phyloP scores from a whole-genome alignment of 768 basidiomycete genomes.

The Amanita muscaria region DNA sequence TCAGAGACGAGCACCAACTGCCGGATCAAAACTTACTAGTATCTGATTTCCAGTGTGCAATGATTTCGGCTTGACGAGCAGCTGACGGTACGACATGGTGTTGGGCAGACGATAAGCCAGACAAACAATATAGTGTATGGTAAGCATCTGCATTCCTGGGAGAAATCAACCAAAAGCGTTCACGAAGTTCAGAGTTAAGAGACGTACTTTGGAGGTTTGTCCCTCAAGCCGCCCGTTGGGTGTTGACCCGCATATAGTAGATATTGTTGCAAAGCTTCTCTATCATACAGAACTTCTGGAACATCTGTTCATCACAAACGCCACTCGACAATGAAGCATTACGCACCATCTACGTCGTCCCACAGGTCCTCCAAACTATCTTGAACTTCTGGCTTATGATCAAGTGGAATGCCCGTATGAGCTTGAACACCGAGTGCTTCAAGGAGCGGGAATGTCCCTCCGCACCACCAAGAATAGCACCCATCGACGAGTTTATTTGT shows the following conservation, averaged over 20 bases:
- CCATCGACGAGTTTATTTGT: slow-evolving; percentile 99
- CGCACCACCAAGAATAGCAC: slow-evolving; percentile 99
- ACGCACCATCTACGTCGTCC: slow-evolving; percentile 67
- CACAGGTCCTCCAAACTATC: slow-evolving; percentile 30
- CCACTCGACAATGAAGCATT: not conserved
- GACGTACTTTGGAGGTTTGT: slow-evolving; percentile 87
- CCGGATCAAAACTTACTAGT: not conserved
- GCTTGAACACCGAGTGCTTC: slow-evolving; percentile 46
- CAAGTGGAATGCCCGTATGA: slow-evolving; percentile 22
- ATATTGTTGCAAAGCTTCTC: slow-evolving; percentile 77
- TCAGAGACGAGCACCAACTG: too few relatives aligned
- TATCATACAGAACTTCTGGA: slow-evolving; percentile 44
- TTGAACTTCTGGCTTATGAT: not conserved
- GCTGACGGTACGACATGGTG: slow-evolving; percentile 55
- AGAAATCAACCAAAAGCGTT: not conserved
- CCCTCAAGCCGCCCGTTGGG: slow-evolving; percentile 77
- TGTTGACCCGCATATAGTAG: slow-evolving; percentile 81
- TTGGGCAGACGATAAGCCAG: slow-evolving; percentile 85
- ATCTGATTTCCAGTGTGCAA: slow-evolving; percentile 4
- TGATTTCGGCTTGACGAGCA: slow-evolving; percentile 23
- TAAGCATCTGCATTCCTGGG: slow-evolving; percentile 83
- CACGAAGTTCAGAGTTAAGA: not conserved
- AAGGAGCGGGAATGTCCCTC: slow-evolving; percentile 74
- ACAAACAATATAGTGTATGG: slow-evolving; percentile 88
- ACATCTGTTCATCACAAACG: not conserved